phyloP scores from a whole-genome alignment of 495 filamentous ascomycete genomes.

The Annulohypoxylon bovei region DNA sequence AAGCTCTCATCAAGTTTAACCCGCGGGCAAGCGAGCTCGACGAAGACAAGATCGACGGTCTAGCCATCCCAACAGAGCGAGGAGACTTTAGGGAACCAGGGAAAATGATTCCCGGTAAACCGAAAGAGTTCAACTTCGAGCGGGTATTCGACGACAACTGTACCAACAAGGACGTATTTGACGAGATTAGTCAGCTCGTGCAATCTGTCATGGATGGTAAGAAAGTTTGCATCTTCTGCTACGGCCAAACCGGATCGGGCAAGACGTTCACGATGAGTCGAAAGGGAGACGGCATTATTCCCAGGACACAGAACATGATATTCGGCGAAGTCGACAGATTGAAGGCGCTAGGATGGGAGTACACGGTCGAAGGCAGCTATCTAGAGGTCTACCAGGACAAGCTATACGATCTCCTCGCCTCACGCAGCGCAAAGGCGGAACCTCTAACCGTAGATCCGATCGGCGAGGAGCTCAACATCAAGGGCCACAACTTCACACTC shows the following conservation, averaged over 20 bases:
- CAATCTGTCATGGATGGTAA: conserved; percentile 97
- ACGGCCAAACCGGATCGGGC: conserved; percentile 95
- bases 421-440: conserved; percentile 89
- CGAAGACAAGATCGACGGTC: conserved; percentile 76
- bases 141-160: conserved; percentile 84
- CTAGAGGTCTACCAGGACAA: conserved; percentile 99
- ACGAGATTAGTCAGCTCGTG: conserved; percentile 96
- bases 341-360: conserved; percentile 91
- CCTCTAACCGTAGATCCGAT: conserved; percentile 74
- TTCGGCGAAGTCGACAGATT: conserved; percentile 84
- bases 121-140: conserved; percentile 89
- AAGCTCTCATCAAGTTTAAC: conserved; percentile 44
- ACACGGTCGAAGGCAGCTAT: conserved; percentile 93
- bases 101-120: conserved; percentile 84
- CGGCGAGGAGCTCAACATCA: conserved; percentile 71
- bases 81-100: conserved; percentile 86
- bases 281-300: conserved; percentile 88
- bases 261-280: conserved; percentile 96
- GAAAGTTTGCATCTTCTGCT: conserved; percentile 99
- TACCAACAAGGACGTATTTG: conserved; percentile 89
- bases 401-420: conserved; percentile 87
- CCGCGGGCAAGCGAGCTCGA: conserved; percentile 62
- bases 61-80: conserved; percentile 81
- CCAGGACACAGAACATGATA: conserved; percentile 89
- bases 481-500: conserved; percentile 64